Evolutionary conservation across 352 stramenopile species (phyloP).

Genomic region (Phytophthora agathidicida): DNA sequence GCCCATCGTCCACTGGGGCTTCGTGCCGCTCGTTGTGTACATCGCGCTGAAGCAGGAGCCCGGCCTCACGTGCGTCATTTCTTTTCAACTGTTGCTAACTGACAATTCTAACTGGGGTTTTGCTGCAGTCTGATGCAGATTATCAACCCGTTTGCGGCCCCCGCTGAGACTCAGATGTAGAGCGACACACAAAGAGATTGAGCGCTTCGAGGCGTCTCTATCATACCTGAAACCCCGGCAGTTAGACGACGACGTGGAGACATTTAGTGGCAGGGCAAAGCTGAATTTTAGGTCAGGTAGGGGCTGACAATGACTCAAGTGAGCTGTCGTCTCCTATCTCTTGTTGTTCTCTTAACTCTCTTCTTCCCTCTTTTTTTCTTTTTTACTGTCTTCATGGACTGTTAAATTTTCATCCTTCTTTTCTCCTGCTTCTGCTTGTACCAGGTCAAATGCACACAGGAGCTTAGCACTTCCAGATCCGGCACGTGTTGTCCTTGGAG

Average conservation of each 20-base stretch:
- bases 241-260: not conserved
- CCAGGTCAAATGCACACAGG: not conserved
- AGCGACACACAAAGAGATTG: conserved; percentile 9
- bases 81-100: not conserved
- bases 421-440: not conserved
- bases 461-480: conserved; percentile 81
- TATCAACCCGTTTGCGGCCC: conserved; percentile 75
- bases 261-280: not conserved
- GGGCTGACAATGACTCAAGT: not conserved
- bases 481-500: conserved; percentile 88
- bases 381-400: conserved; percentile 8
- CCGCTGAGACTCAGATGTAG: conserved; percentile 60
- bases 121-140: conserved; percentile 70
- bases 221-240: not conserved
- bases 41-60: conserved; percentile 83
- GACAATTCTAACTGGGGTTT: conserved; percentile 12
- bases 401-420: not conserved
- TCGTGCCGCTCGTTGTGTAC: conserved; percentile 82
- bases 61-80: conserved; percentile 63
- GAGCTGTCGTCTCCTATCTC: conserved; percentile 3
- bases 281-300: conserved; percentile 23
- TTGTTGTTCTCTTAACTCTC: conserved; percentile 27
- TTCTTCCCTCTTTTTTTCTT: not conserved
- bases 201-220: not conserved
- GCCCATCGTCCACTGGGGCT: conserved; percentile 83